Base-by-base conservation (phyloP, 2,329 filamentous ascomycete species). In the Colletotrichum eleusines region DNA sequence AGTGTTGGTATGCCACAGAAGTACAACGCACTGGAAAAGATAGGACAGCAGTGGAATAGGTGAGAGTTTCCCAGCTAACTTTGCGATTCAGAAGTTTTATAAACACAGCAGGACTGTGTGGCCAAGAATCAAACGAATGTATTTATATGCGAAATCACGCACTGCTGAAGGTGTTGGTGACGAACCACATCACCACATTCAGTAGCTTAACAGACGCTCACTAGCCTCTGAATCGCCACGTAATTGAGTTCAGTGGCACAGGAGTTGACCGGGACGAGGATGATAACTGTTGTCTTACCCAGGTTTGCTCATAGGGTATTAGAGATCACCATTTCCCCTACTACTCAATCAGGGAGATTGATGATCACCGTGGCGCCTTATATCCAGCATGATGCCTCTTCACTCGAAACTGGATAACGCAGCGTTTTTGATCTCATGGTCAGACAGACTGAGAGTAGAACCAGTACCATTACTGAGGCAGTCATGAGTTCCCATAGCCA, bases 181-280 rank as follows among this genome's bases (percentile, higher is more conserved):
- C 12, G 12, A 35, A 35, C 11, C 8, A 54, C 12, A 31, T 28
- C 26, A 51, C 14, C 14, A 51, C 2, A 26, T n/a, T n/a, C 11
- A 5, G 20, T 18, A 20, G 8, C 18, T 60, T 5, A 44, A 3
- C 18, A 31, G 8, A 18, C 40, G 9, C 11, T 2, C 16, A 31
- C 26, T 8, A 35, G 26, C 28, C 28, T 16, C 16, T 4, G 5
- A 48, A 14, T 35, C 18, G 46, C 16, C 1, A 35, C 1, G 26
- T 16, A 8, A 1, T 6, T 51, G 1, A 59, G 3, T 7, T 7
- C 7, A 42, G 40, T 42, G 16, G 40, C 16, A 6, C 20, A 6
- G 0, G 84, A 79, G 54, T 86, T 80, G 5, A 79, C 79, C 3
- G 87, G 66, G 1, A 85, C 72, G 0, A 6, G 14, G 14, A 80